Evolutionary conservation across 2,329 filamentous ascomycete species (phyloP).

Genomic region (Torrubiella hemipterigena): DNA sequence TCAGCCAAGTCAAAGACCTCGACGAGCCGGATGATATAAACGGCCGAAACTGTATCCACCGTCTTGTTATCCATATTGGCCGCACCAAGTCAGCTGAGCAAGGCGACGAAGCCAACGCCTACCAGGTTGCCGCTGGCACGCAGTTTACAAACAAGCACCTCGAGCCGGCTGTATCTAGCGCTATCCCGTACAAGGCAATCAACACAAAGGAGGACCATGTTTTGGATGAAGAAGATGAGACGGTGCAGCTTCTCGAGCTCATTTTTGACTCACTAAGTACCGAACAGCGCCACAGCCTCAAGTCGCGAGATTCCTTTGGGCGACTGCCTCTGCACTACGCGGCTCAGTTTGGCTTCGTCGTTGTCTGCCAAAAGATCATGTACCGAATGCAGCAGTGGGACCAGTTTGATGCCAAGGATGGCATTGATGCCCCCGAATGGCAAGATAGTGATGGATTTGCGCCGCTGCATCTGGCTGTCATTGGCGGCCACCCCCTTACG

Average conservation of each 20-base stretch:
- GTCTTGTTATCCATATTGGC: conserved; percentile 84
- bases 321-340: conserved; percentile 85
- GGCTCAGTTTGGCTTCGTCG: conserved; percentile 85
- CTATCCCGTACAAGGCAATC: conserved; percentile 44
- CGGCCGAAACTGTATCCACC: conserved; percentile 83
- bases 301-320: conserved; percentile 63
- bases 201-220: conserved; percentile 57
- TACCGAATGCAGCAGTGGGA: conserved; percentile 81
- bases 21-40: conserved; percentile 90
- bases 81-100: conserved; percentile 46
- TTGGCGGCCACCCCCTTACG: conserved; percentile 79
- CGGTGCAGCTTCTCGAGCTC: conserved; percentile 53
- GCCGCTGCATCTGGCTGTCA: conserved; percentile 82
- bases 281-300: conserved; percentile 55
- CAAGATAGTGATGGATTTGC: conserved; percentile 88
- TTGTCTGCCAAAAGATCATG: conserved; percentile 82
- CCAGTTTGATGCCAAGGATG: conserved; percentile 71
- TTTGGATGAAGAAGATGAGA: conserved; percentile 58
- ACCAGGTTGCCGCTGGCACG: conserved; percentile 33
- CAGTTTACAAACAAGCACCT: conserved; percentile 61
- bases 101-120: conserved; percentile 40
- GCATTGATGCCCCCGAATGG: conserved; percentile 80
- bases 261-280: conserved; percentile 56
- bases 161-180: conserved; percentile 62
- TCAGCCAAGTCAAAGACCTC: conserved; percentile 57